Evolutionary conservation across 768 basidiomycete genomes (phyloP), one percentile per base, ranked within the genome.

Genomic region (Thelephora aurantiotincta): DNA sequence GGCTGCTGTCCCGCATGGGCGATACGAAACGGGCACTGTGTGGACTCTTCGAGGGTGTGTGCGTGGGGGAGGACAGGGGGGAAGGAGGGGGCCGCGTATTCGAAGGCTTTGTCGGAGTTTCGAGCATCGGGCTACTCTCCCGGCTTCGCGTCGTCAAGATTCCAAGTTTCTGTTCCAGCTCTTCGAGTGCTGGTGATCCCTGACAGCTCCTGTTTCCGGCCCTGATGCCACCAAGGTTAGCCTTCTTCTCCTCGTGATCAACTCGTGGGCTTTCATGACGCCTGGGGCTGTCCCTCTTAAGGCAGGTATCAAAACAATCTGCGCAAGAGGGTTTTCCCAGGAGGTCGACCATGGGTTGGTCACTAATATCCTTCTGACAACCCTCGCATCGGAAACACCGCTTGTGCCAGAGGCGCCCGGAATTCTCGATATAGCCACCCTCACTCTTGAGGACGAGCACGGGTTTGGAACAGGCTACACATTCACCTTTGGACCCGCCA

Each of bases 291-390:
- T 58, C 54, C 26, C 77, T 68, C 50, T 72, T 76, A 43, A 88
- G 68, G 57, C 83, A 87, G 35, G 59, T 77, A 51, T 87, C 88
- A 54, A 91, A 90, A 56, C 88, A 91, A 36, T 81, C 81, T 6
- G 71, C 66, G 54, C 88, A 91, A 36, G 79, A 83, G 9, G 88
- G 88, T 30, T 74, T 72, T 3, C 88, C 88, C 11, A 86, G 65
- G n/a, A 91, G 64, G 60, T 90, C 88, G 30, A 90, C 81, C 76
- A 87, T 78, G 0, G 88, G 88, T 1, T 65, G 65, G 52, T 81
- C 73, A 6, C 84, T 80, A 30, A 90, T 79, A 51, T 79, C 73
- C 63, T 76, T 82, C 60, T 66, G 70, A 58, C 88, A 91, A 5
- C 75, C 78, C 13, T 72, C 68, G 57, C 88, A 91, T 52, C 68